These are phyloP conservation scores for Cladophialophora exuberans DNA, from an alignment of 2,329 filamentous ascomycete species.

Conservation along the genomic window DNA sequence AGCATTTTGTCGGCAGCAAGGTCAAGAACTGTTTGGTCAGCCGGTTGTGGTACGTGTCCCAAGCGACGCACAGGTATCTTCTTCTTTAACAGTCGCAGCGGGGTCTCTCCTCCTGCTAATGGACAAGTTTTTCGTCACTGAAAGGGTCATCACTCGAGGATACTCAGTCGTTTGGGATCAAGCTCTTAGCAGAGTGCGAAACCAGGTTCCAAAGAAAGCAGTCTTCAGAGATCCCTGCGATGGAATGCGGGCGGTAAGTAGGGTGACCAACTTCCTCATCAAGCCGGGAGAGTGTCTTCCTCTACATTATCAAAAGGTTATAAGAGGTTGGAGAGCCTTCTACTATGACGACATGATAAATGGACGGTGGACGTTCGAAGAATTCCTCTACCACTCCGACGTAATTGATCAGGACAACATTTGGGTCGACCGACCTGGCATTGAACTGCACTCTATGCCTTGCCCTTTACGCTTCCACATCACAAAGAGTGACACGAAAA, in stretches of 20 bases:
- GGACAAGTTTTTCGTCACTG: neutral
- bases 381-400: neutral
- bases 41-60: neutral
- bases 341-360: neutral
- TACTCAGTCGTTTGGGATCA: constrained; percentile 4
- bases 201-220: neutral
- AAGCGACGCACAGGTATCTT: neutral
- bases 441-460: neutral
- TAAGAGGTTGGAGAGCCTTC: neutral
- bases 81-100: neutral
- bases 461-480: neutral
- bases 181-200: neutral
- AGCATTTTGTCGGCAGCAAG: neutral
- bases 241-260: neutral
- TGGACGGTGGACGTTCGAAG: neutral
- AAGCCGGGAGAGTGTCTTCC: neutral
- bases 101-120: neutral
- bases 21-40: neutral
- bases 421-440: neutral
- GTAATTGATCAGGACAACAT: neutral
- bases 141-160: neutral
- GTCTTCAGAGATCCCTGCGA: neutral
- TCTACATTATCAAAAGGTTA: neutral
- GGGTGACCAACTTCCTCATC: neutral
- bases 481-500: neutral